Base-by-base conservation (phyloP, 2,329 filamentous ascomycete genomes). In the Aphanoascus verrucosus region DNA sequence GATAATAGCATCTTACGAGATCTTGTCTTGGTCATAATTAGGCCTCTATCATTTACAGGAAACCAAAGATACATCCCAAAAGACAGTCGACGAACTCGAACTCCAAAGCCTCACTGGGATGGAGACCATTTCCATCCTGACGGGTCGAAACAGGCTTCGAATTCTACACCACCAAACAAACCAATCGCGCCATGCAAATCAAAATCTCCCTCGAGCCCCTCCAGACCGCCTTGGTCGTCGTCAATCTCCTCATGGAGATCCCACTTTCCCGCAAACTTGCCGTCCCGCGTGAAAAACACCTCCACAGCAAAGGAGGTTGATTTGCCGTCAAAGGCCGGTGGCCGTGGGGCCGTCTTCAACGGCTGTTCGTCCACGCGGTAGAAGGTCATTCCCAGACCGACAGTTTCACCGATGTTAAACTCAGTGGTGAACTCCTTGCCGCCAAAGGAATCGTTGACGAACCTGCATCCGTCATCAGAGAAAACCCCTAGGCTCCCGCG, bases 201-300 rank as follows among this genome's bases (percentile, higher is more conserved):
- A 58, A 85, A 60, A 80, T 88, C 64, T 72, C 85, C 62, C 81
- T 88, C 65, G 75, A 88, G 65, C 73, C 85, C 59, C 77, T 81
- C 28, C 74, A 86, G 40, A 75, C 81, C 47, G 71, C 84, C 60
- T 75, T 82, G 55, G 60, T 75, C 72, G 47, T 63, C 64, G 64
- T 83, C 80, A 42, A 74, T 60, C 64, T 83, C 77, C 62, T 83
- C 80, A 58, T 81, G 76, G 28, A 83, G 66, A 64, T 81, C 71
- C 81, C 81, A 84, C 1, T 70, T 69, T 0, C 73, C 76, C 17
- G 69, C 73, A 52, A 64, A 68, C 56, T 64, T 65, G 4, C 80
- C 81, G 62, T 81, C 75, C 15, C 80, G 67, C 5, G 80, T 83
- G 56, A 83, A 79, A 61, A 83, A 83, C 0, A 81, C 72, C 15